Conservation (phyloP, 2,329 filamentous ascomycete species). For the Verticillium longisporum region DNA sequence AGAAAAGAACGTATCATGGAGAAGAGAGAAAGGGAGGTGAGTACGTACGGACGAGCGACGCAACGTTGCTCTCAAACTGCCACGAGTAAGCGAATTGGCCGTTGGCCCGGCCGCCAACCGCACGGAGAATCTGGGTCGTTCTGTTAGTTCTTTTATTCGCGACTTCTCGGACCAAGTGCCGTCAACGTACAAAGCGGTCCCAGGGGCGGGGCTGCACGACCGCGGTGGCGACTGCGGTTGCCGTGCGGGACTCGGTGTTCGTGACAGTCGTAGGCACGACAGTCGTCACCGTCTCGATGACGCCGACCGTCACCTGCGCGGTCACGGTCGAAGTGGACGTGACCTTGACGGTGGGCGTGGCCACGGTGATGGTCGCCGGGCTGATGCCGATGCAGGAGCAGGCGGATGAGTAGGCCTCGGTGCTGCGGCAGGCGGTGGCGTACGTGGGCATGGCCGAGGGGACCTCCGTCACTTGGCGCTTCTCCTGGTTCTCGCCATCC, state of each 20-base stretch:
- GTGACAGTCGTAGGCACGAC: constrained; percentile 2
- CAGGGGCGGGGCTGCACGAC: not conserved
- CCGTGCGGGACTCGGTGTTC: not conserved
- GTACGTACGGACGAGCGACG: not conserved
- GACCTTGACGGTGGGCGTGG: constrained; percentile 25
- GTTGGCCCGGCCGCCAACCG: not conserved
- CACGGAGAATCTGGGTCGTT: not conserved
- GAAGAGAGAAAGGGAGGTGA: not conserved
- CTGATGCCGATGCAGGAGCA: constrained; percentile 14
- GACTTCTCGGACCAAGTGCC: not conserved
- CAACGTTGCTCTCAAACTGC: not conserved
- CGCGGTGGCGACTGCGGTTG: constrained; percentile 1
- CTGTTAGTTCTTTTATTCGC: too few species aligned
- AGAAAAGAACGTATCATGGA: not conserved
- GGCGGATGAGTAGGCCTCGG: constrained; percentile 12
- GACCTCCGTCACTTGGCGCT: not conserved
- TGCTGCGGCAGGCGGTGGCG: constrained; percentile 11
- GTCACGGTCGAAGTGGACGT: constrained; percentile 24
- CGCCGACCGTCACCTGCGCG: not conserved
- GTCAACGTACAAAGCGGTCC: not conserved
- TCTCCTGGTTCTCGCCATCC: not conserved
- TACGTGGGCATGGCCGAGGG: constrained; percentile 12
- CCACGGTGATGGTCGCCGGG: constrained; percentile 8
- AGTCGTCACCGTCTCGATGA: constrained; percentile 2
- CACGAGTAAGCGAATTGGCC: not conserved